phyloP scores from a whole-genome alignment of 106 monocot species.

The Narthecium ossifragum region DNA sequence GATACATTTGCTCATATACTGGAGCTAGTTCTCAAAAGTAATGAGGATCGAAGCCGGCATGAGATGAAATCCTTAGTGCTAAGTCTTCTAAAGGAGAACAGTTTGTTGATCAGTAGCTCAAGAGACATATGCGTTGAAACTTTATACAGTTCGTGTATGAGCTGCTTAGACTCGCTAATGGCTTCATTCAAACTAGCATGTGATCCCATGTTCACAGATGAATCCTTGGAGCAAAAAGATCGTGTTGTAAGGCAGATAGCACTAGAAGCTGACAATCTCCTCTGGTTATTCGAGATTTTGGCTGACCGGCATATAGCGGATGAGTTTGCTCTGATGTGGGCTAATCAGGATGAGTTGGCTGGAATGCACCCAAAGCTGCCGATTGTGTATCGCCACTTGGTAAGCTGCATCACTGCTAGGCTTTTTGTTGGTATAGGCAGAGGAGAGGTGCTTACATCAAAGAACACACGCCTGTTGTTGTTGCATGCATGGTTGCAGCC shows the following conservation, averaged over 20 bases:
- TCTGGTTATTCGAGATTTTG: conserved; percentile 85
- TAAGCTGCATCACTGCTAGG: conserved; percentile 79
- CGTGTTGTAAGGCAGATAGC: conserved; percentile 43
- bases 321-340: conserved; percentile 70
- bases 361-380: conserved; percentile 60
- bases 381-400: conserved; percentile 59
- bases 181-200: conserved; percentile 48
- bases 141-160: conserved; percentile 55
- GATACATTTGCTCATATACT: conserved; percentile 69
- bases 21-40: conserved; percentile 85
- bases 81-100: conserved; percentile 88
- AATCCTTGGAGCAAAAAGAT: conserved; percentile 43
- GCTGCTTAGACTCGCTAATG: conserved; percentile 56
- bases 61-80: conserved; percentile 92
- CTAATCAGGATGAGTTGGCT: conserved; percentile 59
- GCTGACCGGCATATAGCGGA: conserved; percentile 70
- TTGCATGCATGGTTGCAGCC: conserved; percentile 86
- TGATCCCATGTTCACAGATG: conserved; percentile 39
- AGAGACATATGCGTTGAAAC: conserved; percentile 53
- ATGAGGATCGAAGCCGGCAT: conserved; percentile 70
- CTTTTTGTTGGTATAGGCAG: conserved; percentile 82
- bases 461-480: conserved; percentile 61
- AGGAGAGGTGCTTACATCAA: conserved; percentile 87
- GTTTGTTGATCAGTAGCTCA: conserved; percentile 36
- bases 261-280: conserved; percentile 77